phyloP scores from a whole-genome alignment of 2,329 filamentous ascomycete species.

The Aspergillus sp. region DNA sequence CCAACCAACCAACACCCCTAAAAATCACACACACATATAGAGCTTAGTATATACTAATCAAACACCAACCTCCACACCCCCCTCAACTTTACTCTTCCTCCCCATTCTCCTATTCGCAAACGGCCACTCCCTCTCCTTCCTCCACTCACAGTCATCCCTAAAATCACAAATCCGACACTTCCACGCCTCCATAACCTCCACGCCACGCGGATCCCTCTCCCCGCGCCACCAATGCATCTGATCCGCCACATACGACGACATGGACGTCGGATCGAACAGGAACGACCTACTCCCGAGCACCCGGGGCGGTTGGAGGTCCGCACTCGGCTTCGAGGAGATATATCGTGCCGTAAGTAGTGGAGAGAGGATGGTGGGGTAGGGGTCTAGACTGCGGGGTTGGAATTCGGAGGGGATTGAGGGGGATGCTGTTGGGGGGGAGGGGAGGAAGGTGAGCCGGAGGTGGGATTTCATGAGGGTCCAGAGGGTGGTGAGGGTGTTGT shows the following conservation, averaged over 20 bases:
- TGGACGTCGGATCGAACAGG: constrained; percentile 63
- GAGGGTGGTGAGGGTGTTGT: constrained; percentile 62
- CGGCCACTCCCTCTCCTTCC: constrained; percentile 68
- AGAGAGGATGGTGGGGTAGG: constrained; percentile 45
- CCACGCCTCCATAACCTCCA: constrained; percentile 80
- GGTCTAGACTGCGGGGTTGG: constrained; percentile 37
- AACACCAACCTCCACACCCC: neutral
- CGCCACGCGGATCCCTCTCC: constrained; percentile 69
- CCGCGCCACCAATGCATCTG: constrained; percentile 90
- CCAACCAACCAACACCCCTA: neutral
- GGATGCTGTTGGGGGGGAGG: constrained; percentile 14
- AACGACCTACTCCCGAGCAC: constrained; percentile 62
- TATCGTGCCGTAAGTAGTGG: constrained; percentile 49
- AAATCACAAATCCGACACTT: constrained; percentile 90
- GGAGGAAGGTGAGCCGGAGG: constrained; percentile 54
- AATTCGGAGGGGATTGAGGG: constrained; percentile 35
- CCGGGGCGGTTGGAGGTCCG: constrained; percentile 24
- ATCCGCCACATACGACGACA: constrained; percentile 67
- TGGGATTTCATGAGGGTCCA: constrained; percentile 67
- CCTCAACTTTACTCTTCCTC: neutral
- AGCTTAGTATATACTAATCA: neutral
- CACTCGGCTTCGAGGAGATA: constrained; percentile 38
- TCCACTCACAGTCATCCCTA: constrained; percentile 75
- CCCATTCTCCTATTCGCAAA: constrained; percentile 36
- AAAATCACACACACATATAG: neutral